Evolutionary conservation across 345 rosid species (phyloP), one percentile per base, ranked within the genome.

Genomic region (Excoecaria cochinchinensis): DNA sequence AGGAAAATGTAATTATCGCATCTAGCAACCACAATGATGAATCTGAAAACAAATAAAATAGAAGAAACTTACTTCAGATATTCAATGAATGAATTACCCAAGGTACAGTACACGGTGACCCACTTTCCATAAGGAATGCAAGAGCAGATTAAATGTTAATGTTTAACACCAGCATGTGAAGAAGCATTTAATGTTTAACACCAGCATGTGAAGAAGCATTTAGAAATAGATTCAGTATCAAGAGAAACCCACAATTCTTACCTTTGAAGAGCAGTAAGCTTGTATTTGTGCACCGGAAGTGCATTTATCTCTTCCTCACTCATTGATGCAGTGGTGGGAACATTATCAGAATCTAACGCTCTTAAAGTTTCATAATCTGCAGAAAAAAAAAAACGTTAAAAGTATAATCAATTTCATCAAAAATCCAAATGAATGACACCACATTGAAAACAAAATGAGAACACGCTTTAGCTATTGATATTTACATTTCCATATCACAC

Each of bases 221-320:
- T 38, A 11, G 12, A 76, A 14, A 19, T 17, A 21, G 25, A 72
- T 3, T 12, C 50, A 39, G 24, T 8, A 44, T 67, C 14, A 69
- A 64, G 70, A 25, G 50, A 31, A 21, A 60, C 53, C 13, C 19
- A 25, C 17, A 39, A 64, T 56, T 44, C 79, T 71, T 56, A 80
- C 83, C 55, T 67, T 52, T 66, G 76, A 65, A 48, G 69, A 71
- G 47, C 72, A 63, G 66, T 31, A 50, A 61, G 59, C 78, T 74
- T 79, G 24, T 74, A 70, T 38, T 68, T 74, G 24, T 79, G 78
- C 63, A 74, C 78, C 17, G 82, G 78, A 51, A 79, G 78, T 19
- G 78, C 71, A 64, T 79, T 79, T 74, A 79, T 79, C 67, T 79
- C 82, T 74, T 74, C 78, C 71, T 79, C 82, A 21, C 72, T 74